A percentile compares a stretch with the other conserved stretches of the same genome.
phyloP scores from a whole-genome alignment of 2,329 filamentous ascomycete genomes.

The Sclerotinia trifoliorum region DNA sequence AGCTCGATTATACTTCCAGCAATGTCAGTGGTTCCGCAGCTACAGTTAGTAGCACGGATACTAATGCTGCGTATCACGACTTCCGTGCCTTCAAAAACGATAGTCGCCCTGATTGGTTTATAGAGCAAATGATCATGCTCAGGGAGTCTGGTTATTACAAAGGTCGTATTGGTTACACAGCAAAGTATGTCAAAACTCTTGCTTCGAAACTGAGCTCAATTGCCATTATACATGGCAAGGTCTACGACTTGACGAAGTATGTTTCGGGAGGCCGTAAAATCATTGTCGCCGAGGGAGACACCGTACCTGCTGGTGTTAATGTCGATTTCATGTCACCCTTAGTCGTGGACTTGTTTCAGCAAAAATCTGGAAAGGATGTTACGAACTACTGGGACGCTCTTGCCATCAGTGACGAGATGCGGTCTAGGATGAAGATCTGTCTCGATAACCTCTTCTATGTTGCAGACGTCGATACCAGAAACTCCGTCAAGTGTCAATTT shows the following conservation, averaged over 20 bases:
- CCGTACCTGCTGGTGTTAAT: constrained; percentile 50
- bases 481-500: constrained; percentile 81
- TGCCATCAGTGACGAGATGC: constrained; percentile 54
- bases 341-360: constrained; percentile 75
- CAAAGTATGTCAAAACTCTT: constrained; percentile 71
- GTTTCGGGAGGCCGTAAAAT: constrained; percentile 69
- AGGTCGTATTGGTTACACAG: constrained; percentile 80
- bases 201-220: constrained; percentile 63
- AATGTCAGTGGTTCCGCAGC: constrained; percentile 70
- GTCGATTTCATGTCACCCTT: constrained; percentile 77
- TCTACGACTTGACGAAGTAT: constrained; percentile 91
- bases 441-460: constrained; percentile 95
- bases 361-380: constrained; percentile 74
- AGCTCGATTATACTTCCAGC: constrained; percentile 75
- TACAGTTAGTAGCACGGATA: constrained; percentile 64
- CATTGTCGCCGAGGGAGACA: constrained; percentile 53
- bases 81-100: constrained; percentile 85
- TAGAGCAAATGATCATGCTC: constrained; percentile 78
- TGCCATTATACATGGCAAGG: constrained; percentile 71
- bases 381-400: constrained; percentile 79
- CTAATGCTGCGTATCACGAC: constrained; percentile 83
- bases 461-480: constrained; percentile 86
- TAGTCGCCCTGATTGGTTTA: constrained; percentile 86
- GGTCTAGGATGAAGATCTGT: constrained; percentile 72
- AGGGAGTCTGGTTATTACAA: constrained; percentile 73